A percentile compares a stretch with the other conserved stretches of the same genome.
Conservation (phyloP, 23 red algal species). For the Chondrus crispus region DNA sequence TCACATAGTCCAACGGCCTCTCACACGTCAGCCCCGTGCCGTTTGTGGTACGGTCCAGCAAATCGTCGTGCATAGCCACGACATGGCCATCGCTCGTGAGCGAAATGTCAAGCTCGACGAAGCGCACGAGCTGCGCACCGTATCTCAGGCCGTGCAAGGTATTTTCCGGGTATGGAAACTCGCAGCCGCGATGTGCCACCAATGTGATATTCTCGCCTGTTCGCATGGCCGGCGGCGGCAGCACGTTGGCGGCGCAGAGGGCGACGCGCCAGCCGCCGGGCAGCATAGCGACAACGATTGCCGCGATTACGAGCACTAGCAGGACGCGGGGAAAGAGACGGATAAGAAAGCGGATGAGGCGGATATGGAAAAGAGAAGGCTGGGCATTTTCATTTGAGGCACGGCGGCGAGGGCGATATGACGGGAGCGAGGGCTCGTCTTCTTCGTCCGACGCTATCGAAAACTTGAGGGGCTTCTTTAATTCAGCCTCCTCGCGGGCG, state of each 20-base stretch:
- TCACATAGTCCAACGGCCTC: slow-evolving; percentile 17
- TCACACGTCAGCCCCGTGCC: slow-evolving; percentile 43
- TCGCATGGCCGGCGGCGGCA: slow-evolving; percentile 24
- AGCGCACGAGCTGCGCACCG: background rate
- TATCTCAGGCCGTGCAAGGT: slow-evolving; percentile 18
- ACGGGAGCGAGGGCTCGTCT: slow-evolving; percentile 12
- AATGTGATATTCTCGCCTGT: slow-evolving; percentile 53
- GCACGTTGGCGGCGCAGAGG: slow-evolving; percentile 35
- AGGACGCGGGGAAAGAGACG: slow-evolving; percentile 47
- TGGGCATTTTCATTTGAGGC: background rate
- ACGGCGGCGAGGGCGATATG: slow-evolving; percentile 8
- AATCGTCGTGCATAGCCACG: slow-evolving; percentile 48
- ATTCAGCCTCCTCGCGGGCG: background rate
- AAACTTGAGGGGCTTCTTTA: slow-evolving; percentile 25
- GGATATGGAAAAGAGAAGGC: background rate
- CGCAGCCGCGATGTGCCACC: slow-evolving; percentile 54
- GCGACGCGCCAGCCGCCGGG: slow-evolving; percentile 57
- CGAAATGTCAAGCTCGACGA: slow-evolving; percentile 50
- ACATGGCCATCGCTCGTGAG: slow-evolving; percentile 27
- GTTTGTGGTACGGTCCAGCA: slow-evolving; percentile 55
- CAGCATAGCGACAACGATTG: slow-evolving; percentile 7
- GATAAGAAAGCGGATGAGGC: slow-evolving; percentile 19
- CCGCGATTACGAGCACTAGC: background rate
- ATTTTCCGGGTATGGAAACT: slow-evolving; percentile 66
- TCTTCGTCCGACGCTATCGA: slow-evolving; percentile 30